Evolutionary conservation across 2,329 filamentous ascomycete genomes (phyloP).

Genomic region (Penicillium janthinellum): DNA sequence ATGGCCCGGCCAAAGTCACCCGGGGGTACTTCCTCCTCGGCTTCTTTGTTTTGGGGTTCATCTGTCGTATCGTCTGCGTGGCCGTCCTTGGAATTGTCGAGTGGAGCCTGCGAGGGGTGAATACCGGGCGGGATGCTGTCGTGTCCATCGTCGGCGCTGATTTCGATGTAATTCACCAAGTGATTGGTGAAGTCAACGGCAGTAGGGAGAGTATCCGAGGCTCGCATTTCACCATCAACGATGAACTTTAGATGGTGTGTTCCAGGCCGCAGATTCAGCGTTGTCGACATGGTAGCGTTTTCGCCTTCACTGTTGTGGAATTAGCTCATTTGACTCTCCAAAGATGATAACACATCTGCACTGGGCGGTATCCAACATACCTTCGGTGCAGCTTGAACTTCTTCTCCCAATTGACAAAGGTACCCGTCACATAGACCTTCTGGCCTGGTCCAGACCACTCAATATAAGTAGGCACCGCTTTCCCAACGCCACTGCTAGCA

Average conservation of each 20-base stretch:
- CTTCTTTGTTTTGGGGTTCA: conserved; percentile 38
- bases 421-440: conserved; percentile 94
- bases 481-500: conserved; percentile 68
- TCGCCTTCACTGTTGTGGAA: conserved; percentile 43
- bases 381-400: conserved; percentile 85
- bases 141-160: conserved; percentile 71
- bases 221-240: conserved; percentile 90
- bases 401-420: conserved; percentile 95
- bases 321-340: conserved; percentile 10
- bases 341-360: conserved; percentile 13
- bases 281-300: conserved; percentile 69
- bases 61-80: conserved; percentile 34
- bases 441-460: conserved; percentile 84
- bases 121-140: conserved; percentile 42
- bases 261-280: conserved; percentile 81
- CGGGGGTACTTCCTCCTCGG: conserved; percentile 60
- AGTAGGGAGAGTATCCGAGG: conserved; percentile 82
- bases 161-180: conserved; percentile 96
- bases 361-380: conserved; percentile 58
- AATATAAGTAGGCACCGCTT: conserved; percentile 79
- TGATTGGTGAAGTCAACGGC: conserved; percentile 98
- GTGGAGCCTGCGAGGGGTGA: conserved; percentile 49
- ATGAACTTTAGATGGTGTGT: conserved; percentile 97
- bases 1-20: conserved; percentile 70
- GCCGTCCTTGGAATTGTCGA: conserved; percentile 43